Evolutionary conservation across 306 rosid species (phyloP).

Genomic region (Vigna trinervia): DNA sequence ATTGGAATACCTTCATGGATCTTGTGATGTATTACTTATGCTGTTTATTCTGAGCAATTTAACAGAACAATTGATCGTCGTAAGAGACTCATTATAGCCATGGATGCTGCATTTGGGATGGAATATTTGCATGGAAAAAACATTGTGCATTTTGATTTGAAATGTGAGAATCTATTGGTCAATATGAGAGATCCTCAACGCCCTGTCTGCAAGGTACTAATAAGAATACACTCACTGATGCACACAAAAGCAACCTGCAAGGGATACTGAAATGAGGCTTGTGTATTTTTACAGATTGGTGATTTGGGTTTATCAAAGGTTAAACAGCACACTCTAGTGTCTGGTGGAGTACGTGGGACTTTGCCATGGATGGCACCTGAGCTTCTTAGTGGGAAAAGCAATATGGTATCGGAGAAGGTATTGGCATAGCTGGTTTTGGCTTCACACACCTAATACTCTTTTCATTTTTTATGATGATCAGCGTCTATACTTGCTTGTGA

Average conservation of each 20-base stretch:
- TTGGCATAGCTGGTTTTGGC: conserved; percentile 33
- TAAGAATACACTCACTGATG: neutral
- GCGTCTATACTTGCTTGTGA: conserved; percentile 42
- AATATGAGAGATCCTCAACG: conserved; percentile 99
- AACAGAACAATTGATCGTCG: conserved; percentile 97
- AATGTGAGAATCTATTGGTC: conserved; percentile 93
- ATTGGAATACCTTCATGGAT: conserved; percentile 24
- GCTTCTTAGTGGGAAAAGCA: conserved; percentile 96
- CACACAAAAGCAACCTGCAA: conserved; percentile 18
- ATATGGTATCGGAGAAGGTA: conserved; percentile 98
- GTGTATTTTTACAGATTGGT: conserved; percentile 72
- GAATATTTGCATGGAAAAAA: conserved; percentile 96
- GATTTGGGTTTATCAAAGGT: conserved; percentile 99
- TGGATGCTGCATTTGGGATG: conserved; percentile 99
- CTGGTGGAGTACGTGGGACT: conserved; percentile 99
- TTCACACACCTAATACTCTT: conserved; percentile 27
- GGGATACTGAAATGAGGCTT: conserved; percentile 41
- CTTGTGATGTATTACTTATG: conserved; percentile 29
- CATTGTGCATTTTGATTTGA: conserved; percentile 98
- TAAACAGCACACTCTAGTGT: conserved; percentile 93
- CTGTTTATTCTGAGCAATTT: conserved; percentile 48
- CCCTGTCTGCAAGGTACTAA: conserved; percentile 91
- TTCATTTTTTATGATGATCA: conserved; percentile 38
- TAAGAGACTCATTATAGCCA: conserved; percentile 93
- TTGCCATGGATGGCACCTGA: conserved; percentile 99